These are phyloP conservation scores for Scleroderma bovista DNA, from an alignment of 768 basidiomycete species.

Conservation along the genomic window DNA sequence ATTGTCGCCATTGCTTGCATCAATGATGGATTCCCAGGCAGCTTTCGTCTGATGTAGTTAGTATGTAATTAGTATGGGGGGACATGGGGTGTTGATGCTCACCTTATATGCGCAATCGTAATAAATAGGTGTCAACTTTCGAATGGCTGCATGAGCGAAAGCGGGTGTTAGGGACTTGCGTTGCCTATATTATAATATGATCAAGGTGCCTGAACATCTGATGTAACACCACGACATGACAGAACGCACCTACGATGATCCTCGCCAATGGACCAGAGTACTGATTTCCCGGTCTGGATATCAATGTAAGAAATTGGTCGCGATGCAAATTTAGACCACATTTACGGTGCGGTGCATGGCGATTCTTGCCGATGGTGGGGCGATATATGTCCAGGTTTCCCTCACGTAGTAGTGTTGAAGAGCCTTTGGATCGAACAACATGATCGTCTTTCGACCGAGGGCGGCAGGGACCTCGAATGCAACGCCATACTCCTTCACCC, in stretches of 20 bases:
- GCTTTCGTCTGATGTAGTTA: constrained; percentile 24
- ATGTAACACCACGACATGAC: constrained; percentile 3
- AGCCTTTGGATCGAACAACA: constrained; percentile 46
- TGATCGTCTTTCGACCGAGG: constrained; percentile 30
- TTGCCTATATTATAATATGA: constrained; percentile 26
- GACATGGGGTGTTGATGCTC: constrained; percentile 3
- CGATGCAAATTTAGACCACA: not conserved
- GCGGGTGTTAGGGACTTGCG: constrained; percentile 35
- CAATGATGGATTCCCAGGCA: constrained; percentile 26
- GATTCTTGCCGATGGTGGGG: constrained; percentile 16
- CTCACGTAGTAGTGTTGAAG: constrained; percentile 45
- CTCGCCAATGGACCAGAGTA: constrained; percentile 40
- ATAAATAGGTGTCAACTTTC: constrained; percentile 32
- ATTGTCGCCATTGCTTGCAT: constrained; percentile 17
- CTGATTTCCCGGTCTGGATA: constrained; percentile 28
- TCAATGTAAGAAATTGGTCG: constrained; percentile 1
- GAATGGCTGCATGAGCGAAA: constrained; percentile 38
- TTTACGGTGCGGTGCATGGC: constrained; percentile 24
- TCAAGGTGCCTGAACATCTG: constrained; percentile 13
- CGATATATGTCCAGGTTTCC: constrained; percentile 38
- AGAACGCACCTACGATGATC: constrained; percentile 28
- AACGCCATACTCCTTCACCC: constrained; percentile 45
- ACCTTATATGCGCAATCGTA: constrained; percentile 41
- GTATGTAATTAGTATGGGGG: not conserved
- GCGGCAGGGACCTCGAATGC: constrained; percentile 36